Evolutionary conservation across 208 protist genomes (phyloP).

Genomic region (Acanthamoeba sp.): DNA sequence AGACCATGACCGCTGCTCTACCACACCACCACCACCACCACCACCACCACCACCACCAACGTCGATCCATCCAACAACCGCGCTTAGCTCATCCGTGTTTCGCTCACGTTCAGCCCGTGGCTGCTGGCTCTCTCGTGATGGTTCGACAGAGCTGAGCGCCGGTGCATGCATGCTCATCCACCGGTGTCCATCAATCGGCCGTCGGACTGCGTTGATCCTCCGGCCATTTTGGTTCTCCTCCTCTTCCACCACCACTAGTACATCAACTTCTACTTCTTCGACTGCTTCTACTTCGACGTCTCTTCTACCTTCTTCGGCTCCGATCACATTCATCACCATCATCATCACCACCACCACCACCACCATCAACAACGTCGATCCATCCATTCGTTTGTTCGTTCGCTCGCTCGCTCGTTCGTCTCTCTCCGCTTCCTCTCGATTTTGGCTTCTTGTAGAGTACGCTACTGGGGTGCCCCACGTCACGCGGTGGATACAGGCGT

Average conservation of each 20-base stretch:
- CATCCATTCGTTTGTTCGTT: not conserved
- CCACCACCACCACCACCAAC: not conserved
- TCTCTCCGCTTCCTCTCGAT: not conserved
- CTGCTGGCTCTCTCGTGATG: too few species aligned
- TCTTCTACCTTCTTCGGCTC: too few species aligned
- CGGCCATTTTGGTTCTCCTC: not conserved
- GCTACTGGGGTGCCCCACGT: not conserved
- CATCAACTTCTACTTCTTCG: not conserved
- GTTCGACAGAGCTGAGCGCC: not conserved
- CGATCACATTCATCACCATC: too few species aligned
- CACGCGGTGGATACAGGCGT: not conserved
- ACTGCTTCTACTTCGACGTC: too few species aligned
- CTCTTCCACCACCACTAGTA: not conserved
- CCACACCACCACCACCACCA: not conserved
- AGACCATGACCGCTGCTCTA: not conserved
- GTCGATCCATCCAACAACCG: too few species aligned
- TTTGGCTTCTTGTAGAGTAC: slow-evolving; percentile 23
- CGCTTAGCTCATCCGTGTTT: not conserved
- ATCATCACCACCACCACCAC: not conserved
- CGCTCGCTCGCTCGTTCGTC: too few species aligned
- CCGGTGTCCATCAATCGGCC: not conserved
- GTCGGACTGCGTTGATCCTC: not conserved
- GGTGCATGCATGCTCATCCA: not conserved
- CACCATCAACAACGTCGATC: not conserved
- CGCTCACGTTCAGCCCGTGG: too few species aligned